phyloP scores from a whole-genome alignment of 805 yeast species.

The Sungouiella blattae region DNA sequence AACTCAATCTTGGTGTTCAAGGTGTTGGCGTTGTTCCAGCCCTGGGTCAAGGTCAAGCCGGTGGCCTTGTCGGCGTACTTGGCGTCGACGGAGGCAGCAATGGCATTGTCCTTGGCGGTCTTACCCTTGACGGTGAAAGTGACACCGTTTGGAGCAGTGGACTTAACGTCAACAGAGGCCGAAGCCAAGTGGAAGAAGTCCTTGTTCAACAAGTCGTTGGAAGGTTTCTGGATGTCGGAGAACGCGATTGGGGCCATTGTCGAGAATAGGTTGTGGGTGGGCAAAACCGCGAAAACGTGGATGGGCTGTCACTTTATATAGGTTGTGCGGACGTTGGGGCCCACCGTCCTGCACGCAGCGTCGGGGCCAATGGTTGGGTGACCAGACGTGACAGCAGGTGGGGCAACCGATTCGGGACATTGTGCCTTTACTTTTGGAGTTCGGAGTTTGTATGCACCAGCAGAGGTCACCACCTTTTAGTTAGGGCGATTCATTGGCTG shows the following conservation, averaged over 20 bases:
- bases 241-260: conserved; percentile 71
- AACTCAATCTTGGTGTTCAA: conserved; percentile 92
- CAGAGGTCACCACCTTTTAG: too few species aligned
- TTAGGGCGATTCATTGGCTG: too few species aligned
- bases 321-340: too few species aligned
- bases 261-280: neutral
- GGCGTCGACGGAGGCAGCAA: conserved; percentile 87
- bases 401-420: neutral
- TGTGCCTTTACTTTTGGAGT: too few species aligned
- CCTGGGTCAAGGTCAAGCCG: conserved; percentile 92
- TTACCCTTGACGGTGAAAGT: conserved; percentile 92
- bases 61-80: conserved; percentile 89
- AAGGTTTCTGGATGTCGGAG: conserved; percentile 88
- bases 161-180: conserved; percentile 83
- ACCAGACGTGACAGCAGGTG: neutral
- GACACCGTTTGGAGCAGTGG: conserved; percentile 95
- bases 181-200: conserved; percentile 93
- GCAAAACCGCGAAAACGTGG: conserved; percentile 6
- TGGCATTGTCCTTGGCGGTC: conserved; percentile 72
- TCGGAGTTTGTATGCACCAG: too few species aligned
- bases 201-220: conserved; percentile 83
- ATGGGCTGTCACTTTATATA: conserved; percentile 12
- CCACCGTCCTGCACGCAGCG: neutral
- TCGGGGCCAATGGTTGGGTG: neutral
- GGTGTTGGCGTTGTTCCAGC: conserved; percentile 94